A percentile compares a stretch with the other conserved stretches of the same genome.
Evolutionary conservation across 208 protist genomes (phyloP).

Genomic region (Novymonas esmeraldas): DNA sequence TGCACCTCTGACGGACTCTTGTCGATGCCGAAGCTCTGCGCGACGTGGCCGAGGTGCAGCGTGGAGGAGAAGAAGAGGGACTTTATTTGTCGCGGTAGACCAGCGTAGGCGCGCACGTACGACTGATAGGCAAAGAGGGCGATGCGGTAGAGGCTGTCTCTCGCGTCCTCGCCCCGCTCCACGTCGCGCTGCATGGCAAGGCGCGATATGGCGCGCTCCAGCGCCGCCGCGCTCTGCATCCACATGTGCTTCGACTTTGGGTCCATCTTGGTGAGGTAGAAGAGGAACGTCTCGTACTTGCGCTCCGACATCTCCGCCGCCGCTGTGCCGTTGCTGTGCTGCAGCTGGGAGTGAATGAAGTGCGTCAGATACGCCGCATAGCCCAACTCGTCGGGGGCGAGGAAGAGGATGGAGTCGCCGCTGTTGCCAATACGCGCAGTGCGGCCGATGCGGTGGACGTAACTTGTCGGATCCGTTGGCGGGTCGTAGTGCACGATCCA

Average conservation of each 20-base stretch:
- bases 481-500: constrained; percentile 99
- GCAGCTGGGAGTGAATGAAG: constrained; percentile 72
- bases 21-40: constrained; percentile 91
- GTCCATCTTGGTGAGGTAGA: constrained; percentile 96
- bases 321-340: constrained; percentile 12
- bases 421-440: constrained; percentile 95
- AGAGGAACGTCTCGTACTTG: constrained; percentile 85
- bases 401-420: constrained; percentile 94
- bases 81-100: constrained; percentile 58
- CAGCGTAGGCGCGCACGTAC: constrained; percentile 98
- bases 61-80: constrained; percentile 71
- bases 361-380: constrained; percentile 90
- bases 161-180: constrained; percentile 17
- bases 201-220: constrained; percentile 93
- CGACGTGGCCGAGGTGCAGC: constrained; percentile 96
- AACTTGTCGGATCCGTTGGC: constrained; percentile 93
- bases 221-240: constrained; percentile 92
- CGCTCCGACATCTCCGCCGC: constrained; percentile 69
- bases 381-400: constrained; percentile 88
- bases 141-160: constrained; percentile 96
- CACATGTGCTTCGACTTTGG: constrained; percentile 94
- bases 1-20: constrained; percentile 87
- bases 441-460: constrained; percentile 96
- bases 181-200: constrained; percentile 63
- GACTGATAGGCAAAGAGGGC: constrained; percentile 98